Conservation (phyloP, 148 eudicot species). For the Rhododendron kiyosumense region DNA sequence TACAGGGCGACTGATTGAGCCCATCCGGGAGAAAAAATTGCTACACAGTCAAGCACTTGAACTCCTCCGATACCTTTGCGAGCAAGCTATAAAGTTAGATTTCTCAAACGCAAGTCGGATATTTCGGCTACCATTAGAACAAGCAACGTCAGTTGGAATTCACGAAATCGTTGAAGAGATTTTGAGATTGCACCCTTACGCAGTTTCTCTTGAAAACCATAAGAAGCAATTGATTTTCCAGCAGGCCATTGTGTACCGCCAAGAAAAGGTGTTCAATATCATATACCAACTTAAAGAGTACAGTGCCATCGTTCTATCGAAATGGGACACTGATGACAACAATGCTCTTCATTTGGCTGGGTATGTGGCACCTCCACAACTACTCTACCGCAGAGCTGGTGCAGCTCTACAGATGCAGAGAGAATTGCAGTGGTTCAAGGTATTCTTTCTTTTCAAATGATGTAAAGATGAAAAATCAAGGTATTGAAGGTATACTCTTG, state of each 20-base stretch:
- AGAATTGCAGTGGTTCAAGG: background rate
- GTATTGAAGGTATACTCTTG: too few relatives aligned
- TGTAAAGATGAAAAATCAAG: background rate
- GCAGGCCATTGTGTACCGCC: background rate
- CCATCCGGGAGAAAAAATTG: background rate
- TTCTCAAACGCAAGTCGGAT: background rate
- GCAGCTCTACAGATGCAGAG: background rate
- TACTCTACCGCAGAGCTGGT: background rate
- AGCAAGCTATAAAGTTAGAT: background rate
- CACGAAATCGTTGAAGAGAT: background rate
- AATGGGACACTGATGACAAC: background rate
- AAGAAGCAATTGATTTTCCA: background rate
- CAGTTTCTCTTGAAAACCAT: background rate
- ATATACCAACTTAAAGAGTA: background rate
- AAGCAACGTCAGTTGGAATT: background rate
- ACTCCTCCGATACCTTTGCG: background rate
- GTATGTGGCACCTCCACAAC: background rate
- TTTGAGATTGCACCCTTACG: background rate
- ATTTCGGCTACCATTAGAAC: background rate
- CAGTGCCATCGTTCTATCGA: background rate
- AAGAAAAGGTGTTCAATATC: background rate
- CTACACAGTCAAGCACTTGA: background rate
- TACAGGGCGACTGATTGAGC: background rate
- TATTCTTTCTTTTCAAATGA: background rate
- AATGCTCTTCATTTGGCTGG: background rate